Conservation (phyloP, 257 asterid genomes). For the Ilex aquifolium region DNA sequence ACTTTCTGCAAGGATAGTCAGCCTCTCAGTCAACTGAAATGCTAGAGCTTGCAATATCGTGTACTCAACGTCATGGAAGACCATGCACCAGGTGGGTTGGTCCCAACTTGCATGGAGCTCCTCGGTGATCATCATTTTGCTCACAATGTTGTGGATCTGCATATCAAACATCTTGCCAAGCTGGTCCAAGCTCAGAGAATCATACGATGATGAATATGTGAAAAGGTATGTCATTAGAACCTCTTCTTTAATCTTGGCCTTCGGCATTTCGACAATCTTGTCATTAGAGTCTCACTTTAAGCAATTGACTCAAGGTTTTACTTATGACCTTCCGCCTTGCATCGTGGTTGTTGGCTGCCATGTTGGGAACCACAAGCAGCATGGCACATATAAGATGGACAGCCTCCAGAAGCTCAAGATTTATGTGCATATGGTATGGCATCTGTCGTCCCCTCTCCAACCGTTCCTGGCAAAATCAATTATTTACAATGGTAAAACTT, state of each 20-base stretch:
- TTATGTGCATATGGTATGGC: too few species aligned
- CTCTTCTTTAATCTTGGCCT: constrained; percentile 81
- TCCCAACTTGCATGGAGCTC: too few species aligned
- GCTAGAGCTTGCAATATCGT: too few species aligned
- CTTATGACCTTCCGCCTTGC: too few species aligned
- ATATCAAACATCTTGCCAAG: constrained; percentile 72
- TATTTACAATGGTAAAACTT: too few species aligned
- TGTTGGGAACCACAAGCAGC: constrained; percentile 94
- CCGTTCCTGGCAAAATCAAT: too few species aligned
- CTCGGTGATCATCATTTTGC: constrained; percentile 13
- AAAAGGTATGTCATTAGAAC: constrained; percentile 84
- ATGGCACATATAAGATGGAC: constrained; percentile 85
- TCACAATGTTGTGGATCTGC: constrained; percentile 60
- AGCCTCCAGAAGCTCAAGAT: constrained; percentile 86
- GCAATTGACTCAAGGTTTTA: too few species aligned
- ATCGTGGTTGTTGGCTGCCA: constrained; percentile 86
- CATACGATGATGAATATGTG: constrained; percentile 69
- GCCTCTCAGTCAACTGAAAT: constrained; percentile 35
- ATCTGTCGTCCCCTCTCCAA: too few species aligned
- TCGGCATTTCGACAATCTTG: constrained; percentile 76
- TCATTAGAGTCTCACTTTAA: too few species aligned
- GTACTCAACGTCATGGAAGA: too few species aligned
- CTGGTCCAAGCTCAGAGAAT: constrained; percentile 69
- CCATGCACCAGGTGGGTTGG: too few species aligned
- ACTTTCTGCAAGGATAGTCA: constrained; percentile 66